Percentiles rank a stretch among this genome's conserved stretches.
Conservation (phyloP, 2,329 filamentous ascomycete genomes). For the Penicillium palitans region DNA sequence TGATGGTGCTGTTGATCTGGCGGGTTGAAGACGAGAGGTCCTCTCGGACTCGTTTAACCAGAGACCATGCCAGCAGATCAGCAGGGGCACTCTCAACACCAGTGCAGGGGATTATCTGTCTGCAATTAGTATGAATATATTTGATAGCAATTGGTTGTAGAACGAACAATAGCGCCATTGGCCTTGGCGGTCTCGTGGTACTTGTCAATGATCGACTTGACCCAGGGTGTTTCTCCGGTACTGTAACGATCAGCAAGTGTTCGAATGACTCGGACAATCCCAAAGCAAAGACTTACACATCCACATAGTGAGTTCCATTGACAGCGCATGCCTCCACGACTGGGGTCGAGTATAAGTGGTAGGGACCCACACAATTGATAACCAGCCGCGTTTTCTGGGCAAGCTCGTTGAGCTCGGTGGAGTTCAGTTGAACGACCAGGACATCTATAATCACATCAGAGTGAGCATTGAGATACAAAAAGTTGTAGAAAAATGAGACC, state of each 20-base stretch:
- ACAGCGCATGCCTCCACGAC: constrained; percentile 65
- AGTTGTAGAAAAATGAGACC: not conserved
- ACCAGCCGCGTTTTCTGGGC: constrained; percentile 59
- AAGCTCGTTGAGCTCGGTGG: constrained; percentile 52
- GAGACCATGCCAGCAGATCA: constrained; percentile 55
- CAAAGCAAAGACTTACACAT: constrained; percentile 48
- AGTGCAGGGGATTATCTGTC: constrained; percentile 58
- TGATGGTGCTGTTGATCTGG: constrained; percentile 54
- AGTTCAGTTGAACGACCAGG: constrained; percentile 50
- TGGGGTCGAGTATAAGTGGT: constrained; percentile 63
- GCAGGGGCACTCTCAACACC: constrained; percentile 63
- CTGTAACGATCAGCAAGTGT: constrained; percentile 28
- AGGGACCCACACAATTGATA: constrained; percentile 64
- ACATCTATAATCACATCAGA: constrained; percentile 37
- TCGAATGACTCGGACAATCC: not conserved
- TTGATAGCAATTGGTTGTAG: not conserved
- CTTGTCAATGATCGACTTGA: constrained; percentile 61
- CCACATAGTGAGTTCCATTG: constrained; percentile 67
- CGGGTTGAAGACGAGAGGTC: constrained; percentile 52
- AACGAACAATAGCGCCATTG: constrained; percentile 59
- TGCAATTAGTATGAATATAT: constrained; percentile 14
- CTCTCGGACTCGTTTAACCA: constrained; percentile 56
- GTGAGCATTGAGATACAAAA: not conserved
- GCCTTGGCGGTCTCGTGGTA: constrained; percentile 61
- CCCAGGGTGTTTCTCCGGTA: constrained; percentile 66